A percentile compares a stretch with the other conserved stretches of the same genome.
These are phyloP conservation scores for Myrica gale DNA, from an alignment of 306 rosid genomes.

Conservation along the genomic window DNA sequence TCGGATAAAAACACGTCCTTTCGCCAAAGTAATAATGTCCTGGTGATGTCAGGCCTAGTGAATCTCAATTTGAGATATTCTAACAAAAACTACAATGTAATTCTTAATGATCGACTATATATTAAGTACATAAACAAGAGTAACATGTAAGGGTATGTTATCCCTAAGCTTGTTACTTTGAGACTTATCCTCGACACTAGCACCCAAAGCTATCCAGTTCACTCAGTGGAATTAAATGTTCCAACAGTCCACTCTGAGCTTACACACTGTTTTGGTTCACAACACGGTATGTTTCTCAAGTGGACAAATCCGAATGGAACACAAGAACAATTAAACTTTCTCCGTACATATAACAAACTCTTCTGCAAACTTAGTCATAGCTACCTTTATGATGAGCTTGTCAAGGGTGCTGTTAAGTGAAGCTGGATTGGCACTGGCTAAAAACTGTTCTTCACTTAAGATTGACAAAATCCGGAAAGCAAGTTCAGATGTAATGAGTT, in stretches of 20 bases:
- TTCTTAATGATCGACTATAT: neutral
- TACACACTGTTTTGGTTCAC: neutral
- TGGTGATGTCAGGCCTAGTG: neutral
- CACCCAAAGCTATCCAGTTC: neutral
- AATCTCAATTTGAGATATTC: neutral
- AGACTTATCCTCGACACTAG: neutral
- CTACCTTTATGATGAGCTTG: constrained; percentile 80
- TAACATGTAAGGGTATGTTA: neutral
- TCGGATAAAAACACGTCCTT: too few relatives aligned
- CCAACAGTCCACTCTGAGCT: neutral
- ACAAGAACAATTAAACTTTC: neutral
- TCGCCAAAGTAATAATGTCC: too few relatives aligned
- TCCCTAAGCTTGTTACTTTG: neutral
- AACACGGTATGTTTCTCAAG: neutral
- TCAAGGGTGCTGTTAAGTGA: constrained; percentile 65
- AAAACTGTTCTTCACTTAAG: constrained; percentile 67
- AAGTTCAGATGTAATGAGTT: constrained; percentile 89
- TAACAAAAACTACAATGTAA: neutral
- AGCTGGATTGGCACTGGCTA: constrained; percentile 59
- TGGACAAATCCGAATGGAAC: neutral
- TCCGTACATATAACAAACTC: neutral
- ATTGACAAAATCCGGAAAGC: constrained; percentile 75
- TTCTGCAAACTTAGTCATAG: constrained; percentile 8
- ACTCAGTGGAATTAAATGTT: neutral
- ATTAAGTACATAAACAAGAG: neutral